Evolutionary conservation across 371 early-diverging fungal species (phyloP), one percentile per base, ranked within the genome.

Genomic region (Mucor circinelloides): DNA sequence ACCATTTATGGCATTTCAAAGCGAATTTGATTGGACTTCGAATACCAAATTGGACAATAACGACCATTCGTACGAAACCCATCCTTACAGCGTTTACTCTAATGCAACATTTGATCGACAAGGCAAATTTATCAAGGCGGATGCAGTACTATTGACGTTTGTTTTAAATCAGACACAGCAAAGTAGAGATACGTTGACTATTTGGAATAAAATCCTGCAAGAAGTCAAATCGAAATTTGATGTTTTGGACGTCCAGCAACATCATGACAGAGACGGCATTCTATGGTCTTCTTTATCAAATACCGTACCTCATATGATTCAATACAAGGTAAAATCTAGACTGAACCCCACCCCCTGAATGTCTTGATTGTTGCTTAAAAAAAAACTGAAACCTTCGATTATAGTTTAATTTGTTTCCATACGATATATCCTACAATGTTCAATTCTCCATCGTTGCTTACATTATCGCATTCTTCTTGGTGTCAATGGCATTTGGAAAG

Each of bases 401-500:
- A 9, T 67, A 75, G 76, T 72, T 72, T 30, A 72, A 75, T 62
- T 34, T 75, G 9, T 70, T 75, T 48, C 67, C 76, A 4, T 75
- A 64, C 38, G 69, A 75, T 28, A 56, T 75, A 17, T 58, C 76
- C 2, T 62, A 61, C 6, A 72, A 68, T 17, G 69, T 69, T 0
- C 72, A 72, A 40, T 19, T 72, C 15, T 69, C 69, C 0, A 62
- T 72, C n/a, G 32, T 67, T 25, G 66, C 63, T 1, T 72, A 77
- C 32, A 27, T 64, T 7, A n/a, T 67, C 6, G 60, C 85, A 13
- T 90, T 90, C 64, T 75, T 88, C 19, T 83, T 89, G 63, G 87
- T 92, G 13, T 89, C 90, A 0, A 70, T 87, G 15, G 85, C 87
- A 2, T 79, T 91, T 38, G 85, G 87, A 12, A 77, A 82, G 27